These are phyloP conservation scores for Silene noctiflora DNA, from an alignment of 179 eudicot genomes.

Conservation along the genomic window DNA sequence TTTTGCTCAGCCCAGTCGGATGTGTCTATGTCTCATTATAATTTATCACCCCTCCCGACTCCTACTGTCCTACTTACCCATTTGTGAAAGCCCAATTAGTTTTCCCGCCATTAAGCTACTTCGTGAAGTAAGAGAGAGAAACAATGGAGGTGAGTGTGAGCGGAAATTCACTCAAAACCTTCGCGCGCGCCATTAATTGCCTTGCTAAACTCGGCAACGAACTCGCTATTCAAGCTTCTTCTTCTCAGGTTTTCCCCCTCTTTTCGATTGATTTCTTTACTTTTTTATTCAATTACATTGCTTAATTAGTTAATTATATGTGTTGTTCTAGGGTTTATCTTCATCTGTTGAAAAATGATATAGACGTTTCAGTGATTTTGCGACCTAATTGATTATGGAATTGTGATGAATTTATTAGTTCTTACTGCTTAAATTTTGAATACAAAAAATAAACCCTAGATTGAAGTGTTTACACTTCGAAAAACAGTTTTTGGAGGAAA, in stretches of 20 bases:
- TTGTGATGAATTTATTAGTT: background rate
- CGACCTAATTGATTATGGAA: background rate
- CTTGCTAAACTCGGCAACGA: constrained; percentile 95
- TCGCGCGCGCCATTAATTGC: constrained; percentile 71
- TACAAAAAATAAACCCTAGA: background rate
- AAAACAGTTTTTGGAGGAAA: background rate
- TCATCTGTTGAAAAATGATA: background rate
- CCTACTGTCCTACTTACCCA: too few relatives aligned
- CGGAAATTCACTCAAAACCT: constrained; percentile 75
- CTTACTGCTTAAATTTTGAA: background rate
- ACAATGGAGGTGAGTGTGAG: constrained; percentile 71
- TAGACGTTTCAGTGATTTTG: background rate
- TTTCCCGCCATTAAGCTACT: background rate
- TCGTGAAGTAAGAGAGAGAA: background rate
- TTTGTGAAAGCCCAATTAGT: background rate
- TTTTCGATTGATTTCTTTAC: background rate
- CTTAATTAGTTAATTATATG: background rate
- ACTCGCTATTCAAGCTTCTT: constrained; percentile 75
- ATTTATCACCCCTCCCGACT: too few relatives aligned
- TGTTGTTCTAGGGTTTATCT: background rate
- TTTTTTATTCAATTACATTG: background rate
- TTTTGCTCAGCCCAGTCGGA: too few relatives aligned
- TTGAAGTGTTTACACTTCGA: background rate
- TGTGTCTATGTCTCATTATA: too few relatives aligned
- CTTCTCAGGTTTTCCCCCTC: constrained; percentile 56